Base-by-base conservation (phyloP, 1,284 basidiomycete species). In the Butyriboletus appendiculatus region DNA sequence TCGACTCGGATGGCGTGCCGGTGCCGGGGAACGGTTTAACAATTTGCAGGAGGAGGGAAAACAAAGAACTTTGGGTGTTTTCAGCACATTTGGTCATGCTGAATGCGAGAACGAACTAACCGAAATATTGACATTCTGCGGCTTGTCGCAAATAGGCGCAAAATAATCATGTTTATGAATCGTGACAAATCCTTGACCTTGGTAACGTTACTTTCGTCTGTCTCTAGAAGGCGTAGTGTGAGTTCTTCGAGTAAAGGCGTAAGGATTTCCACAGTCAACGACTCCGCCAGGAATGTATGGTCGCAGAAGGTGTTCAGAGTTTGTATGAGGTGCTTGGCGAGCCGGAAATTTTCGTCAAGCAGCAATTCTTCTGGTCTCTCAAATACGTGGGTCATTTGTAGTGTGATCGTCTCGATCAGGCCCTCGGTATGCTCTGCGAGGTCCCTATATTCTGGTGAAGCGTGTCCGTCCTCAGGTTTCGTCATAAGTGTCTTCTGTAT, bases 111-210 rank as follows among this genome's bases (percentile, higher is more conserved):
- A 45, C n/a, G 37, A 26, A 70, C 86, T 65, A 61, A 94, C 90
- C 92, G 84, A 76, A 98, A 97, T 47, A 98, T 90, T 0, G 92
- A 86, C 80, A 96, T 95, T 56, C 92, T 82, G 61, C 94, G 82
- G 32, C 92, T 92, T 15, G 94, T 95, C 33, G 94, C 90, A 73
- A 99, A 96, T 49, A 96, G 74, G 30, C 96, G 87, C 50, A 99
- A 79, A 55, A 99, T 91, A 55, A 99, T 96, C 88, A 98, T 96
- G 73, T 99, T 99, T 73, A 99, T 94, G 72, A 97, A 98, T 55
- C 94, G 87, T 20, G 95, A 95, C 61, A 97, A 70, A 71, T 97
- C 90, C 71, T 94, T 91, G 53, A 94, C 81, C 62, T 90, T 85
- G 66, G 80, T 82, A 50, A 88, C 77, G 20, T 74, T 72, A 59